Base-by-base conservation (phyloP, 108 stramenopile species). In the Cyclotella cryptica region DNA sequence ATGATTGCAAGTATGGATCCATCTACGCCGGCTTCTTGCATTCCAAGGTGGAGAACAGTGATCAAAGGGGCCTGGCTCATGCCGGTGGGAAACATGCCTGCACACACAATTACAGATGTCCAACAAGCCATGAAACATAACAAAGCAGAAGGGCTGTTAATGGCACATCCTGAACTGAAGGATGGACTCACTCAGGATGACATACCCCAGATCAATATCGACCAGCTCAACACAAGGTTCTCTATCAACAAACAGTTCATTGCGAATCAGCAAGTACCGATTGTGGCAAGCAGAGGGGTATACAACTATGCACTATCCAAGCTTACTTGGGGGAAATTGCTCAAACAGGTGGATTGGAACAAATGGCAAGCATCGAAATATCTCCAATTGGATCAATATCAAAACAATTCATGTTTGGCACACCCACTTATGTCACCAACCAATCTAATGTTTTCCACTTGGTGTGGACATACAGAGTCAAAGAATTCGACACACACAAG, bases 361-460 rank as follows among this genome's bases (percentile, higher is more conserved):
- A 30, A 60, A 21, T 58, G 55, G 55, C 57, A 66, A 53, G 22
- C 49, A 9, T 69, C 52, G 0, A 26, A 69, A 21, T 35, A 35
- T 35, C 35, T n/a, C n/a, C n/a, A n/a, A n/a, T n/a, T n/a, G 35
- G 35, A 35, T 35, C 35, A 26, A 27, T 66, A 43, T 27, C 13
- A 58, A 21, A 17, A 27, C 57, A 49, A 3, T 49, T 49, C 15
- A 58, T 58, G 57, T 58, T 58, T 58, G 57, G 57, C 26, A 27
- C 19, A 21, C 11, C 57, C 35, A 35, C 35, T 5, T 35, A 35
- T 35, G 2, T 35, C 35, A 35, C 35, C 35, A 35, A 35, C 6
- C 6, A 6, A 2, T 35, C 35, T 35, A 35, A 35, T 35, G 35
- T 35, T 35, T 35, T 35, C 6, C 35, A 35, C 6, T 35, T 35